Base-by-base conservation (phyloP, 768 basidiomycete genomes). In the Hygrocybe coccinea region DNA sequence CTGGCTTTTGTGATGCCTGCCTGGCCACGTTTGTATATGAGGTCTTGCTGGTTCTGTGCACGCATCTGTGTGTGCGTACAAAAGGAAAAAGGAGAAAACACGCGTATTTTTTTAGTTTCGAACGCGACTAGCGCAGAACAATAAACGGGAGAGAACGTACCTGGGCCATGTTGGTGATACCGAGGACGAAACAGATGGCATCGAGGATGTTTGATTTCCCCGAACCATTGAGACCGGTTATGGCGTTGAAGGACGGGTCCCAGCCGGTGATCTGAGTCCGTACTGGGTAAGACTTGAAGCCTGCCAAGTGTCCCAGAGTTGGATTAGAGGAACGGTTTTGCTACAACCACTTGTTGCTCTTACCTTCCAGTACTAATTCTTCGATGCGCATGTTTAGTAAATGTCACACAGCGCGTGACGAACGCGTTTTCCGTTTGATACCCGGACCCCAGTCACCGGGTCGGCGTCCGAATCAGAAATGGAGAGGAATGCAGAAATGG, bases 121-220 rank as follows among this genome's bases (percentile, higher is more conserved):
- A n/a, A n/a, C n/a, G n/a, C n/a, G n/a, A n/a, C n/a, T n/a, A 50
- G 21, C 24, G 38, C 14, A 3, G n/a, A 17, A 43, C 29, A 19
- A 53, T 11, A 4, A 2, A 56, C n/a, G n/a, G 29, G 29, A 19
- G n/a, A 46, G 15, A 6, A 66, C 82, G 53, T 59, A 91, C 95
- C 59, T 87, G 85, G n/a, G 88, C 76, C 88, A 97, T 91, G 69
- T 97, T 98, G 2, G 95, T 98, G 61, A 98, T 91, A 14, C 97
- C 97, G 17, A 99, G 79, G 14, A 97, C 97, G 68, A 99, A 99
- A 72, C 95, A 97, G 71, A 98, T 98, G 56, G 97, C 95, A 76
- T 99, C 97, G 59, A 99, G 84, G 64, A 99, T 98, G 75, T 99
- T 99, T 56, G 94, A 97, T 76, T 99, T 98, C 63, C 95, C 95